Evolutionary conservation across 129 eudicot species (phyloP), one percentile per base, ranked within the genome.

Genomic region (Flaveria sonorensis): DNA sequence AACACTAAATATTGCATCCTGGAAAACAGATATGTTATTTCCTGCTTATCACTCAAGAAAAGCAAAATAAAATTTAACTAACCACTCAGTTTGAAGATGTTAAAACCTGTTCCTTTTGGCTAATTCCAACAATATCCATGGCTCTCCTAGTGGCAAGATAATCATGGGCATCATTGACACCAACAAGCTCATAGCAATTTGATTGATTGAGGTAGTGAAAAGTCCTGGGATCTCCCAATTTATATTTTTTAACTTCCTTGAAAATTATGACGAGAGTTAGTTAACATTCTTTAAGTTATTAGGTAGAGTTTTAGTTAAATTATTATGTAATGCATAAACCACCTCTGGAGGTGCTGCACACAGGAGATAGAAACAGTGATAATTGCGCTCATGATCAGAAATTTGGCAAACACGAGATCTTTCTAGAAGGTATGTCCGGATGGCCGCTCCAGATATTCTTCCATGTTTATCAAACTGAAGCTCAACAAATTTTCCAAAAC

Each of bases 371-470:
- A 94, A 94, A 79, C 97, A 91, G 72, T 94, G 98, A 77, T 94
- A 94, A 82, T 94, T 94, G 67, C 98, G 98, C 76, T 94, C 98
- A 56, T 93, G 96, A 75, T 94, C 97, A 36, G 98, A 94, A 83
- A 94, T 57, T 84, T 91, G 96, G 88, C 97, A 91, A 82, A 94
- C 98, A 50, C 98, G 97, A 79, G 98, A 94, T 80, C 98, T 86
- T 83, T 94, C 98, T 32, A 94, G 90, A 72, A 93, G 98, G 81
- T 93, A 93, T 23, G 98, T 94, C 72, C 98, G 79, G 71, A 94
- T 91, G 77, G 98, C 98, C 61, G 98, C 98, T 71, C 98, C 97
- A 10, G 98, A 94, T 85, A 94, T 94, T 91, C 90, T 89, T 81
- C 98, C 97, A 23, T 75, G 76, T 74, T 91, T 91, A 78, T 94